Evolutionary conservation across 257 asterid species (phyloP).

Genomic region (Catharanthus roseus): DNA sequence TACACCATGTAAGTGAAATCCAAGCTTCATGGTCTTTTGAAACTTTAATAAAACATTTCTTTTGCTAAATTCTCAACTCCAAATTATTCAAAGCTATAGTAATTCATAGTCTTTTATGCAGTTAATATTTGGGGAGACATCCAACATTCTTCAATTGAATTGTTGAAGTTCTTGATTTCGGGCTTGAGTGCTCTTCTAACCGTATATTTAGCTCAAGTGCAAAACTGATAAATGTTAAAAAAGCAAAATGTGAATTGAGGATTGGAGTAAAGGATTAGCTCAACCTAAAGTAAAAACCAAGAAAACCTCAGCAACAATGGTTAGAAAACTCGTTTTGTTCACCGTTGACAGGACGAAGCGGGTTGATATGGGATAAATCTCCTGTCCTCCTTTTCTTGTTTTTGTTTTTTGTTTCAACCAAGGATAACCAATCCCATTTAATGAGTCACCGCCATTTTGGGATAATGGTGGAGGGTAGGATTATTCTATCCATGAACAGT

Average conservation of each 20-base stretch:
- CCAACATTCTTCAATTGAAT: not conserved
- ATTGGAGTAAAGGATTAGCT: not conserved
- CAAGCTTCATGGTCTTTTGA: not conserved
- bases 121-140: not conserved
- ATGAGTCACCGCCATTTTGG: not conserved
- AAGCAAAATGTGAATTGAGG: not conserved
- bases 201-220: too few species aligned
- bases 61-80: not conserved
- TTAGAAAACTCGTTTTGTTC: too few species aligned
- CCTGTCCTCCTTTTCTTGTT: too few species aligned
- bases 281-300: not conserved
- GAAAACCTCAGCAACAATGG: not conserved
- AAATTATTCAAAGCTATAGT: not conserved
- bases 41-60: too few species aligned
- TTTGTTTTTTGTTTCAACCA: too few species aligned
- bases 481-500: not conserved
- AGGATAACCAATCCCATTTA: not conserved
- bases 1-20: slow-evolving; percentile 60
- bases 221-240: not conserved
- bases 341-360: too few species aligned
- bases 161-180: not conserved
- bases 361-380: too few species aligned
- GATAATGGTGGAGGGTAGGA: not conserved
- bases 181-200: not conserved
- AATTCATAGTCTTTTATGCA: not conserved